Evolutionary conservation across 805 yeast species (phyloP), one percentile per base, ranked within the genome.

Genomic region (Saccharomycopsis babjevae): DNA sequence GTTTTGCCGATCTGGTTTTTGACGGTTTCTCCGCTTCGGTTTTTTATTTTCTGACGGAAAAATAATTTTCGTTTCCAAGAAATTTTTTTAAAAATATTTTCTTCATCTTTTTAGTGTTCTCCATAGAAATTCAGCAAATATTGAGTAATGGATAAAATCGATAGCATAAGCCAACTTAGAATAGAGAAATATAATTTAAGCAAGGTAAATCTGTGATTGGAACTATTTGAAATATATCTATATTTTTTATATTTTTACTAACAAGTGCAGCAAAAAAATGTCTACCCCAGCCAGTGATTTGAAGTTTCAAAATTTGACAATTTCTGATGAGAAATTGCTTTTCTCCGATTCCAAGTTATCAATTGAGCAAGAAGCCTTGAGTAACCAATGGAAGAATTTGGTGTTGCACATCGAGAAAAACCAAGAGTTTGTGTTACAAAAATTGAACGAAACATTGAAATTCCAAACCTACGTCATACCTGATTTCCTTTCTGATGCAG

Each of bases 381-480:
- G 54, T 22, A 8, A 20, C 32, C 65, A 63, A 63, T 63, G 65
- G 65, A 39, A 57, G 36, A 56, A 16, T 18, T 54, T 63, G 38
- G 57, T 55, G 11, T 28, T 59, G 22, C 57, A 59, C 5, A 54
- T 59, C 34, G 57, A 58, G 28, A 40, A 55, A 3, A 61, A 61
- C 46, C 25, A 54, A 61, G 15, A 69, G 13, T 58, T 58, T 34
- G 52, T 46, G 2, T 54, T 63, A 8, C n/a, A 43, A 8, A 61
- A 82, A 61, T 81, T 94, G 67, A 92, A 92, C 74, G 82, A 83
- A 62, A 75, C 79, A 57, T 80, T 93, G 68, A 85, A 87, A 72
- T 75, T 79, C 61, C 77, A 80, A 66, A 87, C 97, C 40, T 94
- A 83, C 71, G 73, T 92, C 34, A 76, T 84, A 34, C 93, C 92